These are phyloP conservation scores for Pichia sp. DNA, from an alignment of 1,139 yeast genomes.

Conservation along the genomic window DNA sequence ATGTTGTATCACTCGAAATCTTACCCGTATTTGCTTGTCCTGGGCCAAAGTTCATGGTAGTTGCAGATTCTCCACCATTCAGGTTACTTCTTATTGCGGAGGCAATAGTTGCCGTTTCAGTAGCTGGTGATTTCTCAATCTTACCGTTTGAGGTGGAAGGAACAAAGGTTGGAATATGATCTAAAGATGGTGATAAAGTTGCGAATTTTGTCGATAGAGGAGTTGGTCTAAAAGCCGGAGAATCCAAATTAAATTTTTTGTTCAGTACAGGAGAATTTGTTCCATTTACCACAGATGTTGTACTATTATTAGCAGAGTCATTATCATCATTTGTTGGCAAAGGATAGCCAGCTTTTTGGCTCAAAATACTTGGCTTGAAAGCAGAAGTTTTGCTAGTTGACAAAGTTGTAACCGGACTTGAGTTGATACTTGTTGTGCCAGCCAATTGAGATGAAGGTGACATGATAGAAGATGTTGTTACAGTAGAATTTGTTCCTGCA, in stretches of 20 bases:
- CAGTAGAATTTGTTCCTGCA: slow-evolving; percentile 12
- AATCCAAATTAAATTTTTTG: slow-evolving; percentile 55
- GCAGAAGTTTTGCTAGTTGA: neutral
- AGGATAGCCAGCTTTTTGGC: slow-evolving; percentile 1
- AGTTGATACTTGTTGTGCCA: neutral
- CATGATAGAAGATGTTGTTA: slow-evolving; percentile 1
- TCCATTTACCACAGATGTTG: neutral
- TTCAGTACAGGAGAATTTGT: slow-evolving; percentile 21
- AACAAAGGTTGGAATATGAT: slow-evolving; percentile 52
- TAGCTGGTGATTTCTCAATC: neutral
- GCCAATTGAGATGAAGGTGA: slow-evolving; percentile 15
- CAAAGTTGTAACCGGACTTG: slow-evolving; percentile 1
- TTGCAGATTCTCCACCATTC: neutral
- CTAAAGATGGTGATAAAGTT: slow-evolving; percentile 50
- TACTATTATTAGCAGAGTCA: neutral
- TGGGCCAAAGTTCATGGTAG: neutral
- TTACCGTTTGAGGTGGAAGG: slow-evolving; percentile 34
- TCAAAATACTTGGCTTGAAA: slow-evolving; percentile 10
- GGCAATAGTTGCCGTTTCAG: slow-evolving; percentile 3
- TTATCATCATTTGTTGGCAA: neutral
- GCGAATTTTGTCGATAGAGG: slow-evolving; percentile 40
- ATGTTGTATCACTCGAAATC: neutral
- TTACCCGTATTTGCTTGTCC: neutral
- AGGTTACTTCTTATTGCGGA: slow-evolving; percentile 5
- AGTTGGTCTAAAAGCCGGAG: slow-evolving; percentile 60